phyloP scores from a whole-genome alignment of 805 yeast genomes.

The Starmerella powellii region DNA sequence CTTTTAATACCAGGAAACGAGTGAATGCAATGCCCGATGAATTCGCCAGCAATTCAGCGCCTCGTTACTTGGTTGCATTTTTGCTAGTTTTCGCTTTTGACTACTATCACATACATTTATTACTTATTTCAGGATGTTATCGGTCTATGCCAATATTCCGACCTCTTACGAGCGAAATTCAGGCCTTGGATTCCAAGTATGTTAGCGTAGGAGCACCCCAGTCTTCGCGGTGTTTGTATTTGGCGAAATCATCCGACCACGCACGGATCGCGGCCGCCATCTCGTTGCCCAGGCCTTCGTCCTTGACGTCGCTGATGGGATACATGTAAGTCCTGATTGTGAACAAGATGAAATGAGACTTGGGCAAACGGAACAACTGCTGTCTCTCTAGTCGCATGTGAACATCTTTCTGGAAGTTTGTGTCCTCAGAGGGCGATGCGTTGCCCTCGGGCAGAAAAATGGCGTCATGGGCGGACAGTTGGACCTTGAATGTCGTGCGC shows the following conservation, averaged over 20 bases:
- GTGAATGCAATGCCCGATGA: neutral
- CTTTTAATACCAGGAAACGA: neutral
- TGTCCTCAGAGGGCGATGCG: conserved; percentile 30
- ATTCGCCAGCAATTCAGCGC: too few species aligned
- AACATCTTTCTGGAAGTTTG: conserved; percentile 33
- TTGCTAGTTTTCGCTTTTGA: too few species aligned
- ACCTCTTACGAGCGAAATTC: too few species aligned
- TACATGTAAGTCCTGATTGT: conserved; percentile 46
- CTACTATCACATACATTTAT: too few species aligned
- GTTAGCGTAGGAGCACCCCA: conserved; percentile 40
- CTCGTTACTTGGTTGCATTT: too few species aligned
- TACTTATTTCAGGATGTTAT: too few species aligned
- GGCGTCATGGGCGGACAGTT: conserved; percentile 38
- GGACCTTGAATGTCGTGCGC: conserved; percentile 61
- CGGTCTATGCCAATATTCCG: too few species aligned
- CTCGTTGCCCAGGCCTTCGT: conserved; percentile 39
- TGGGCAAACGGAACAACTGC: conserved; percentile 41
- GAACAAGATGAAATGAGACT: conserved; percentile 37
- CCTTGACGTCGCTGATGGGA: conserved; percentile 39
- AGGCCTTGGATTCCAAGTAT: conserved; percentile 5
- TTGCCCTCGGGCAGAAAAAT: conserved; percentile 38
- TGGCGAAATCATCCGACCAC: conserved; percentile 44
- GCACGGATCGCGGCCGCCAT: conserved; percentile 53
- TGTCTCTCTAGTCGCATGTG: conserved; percentile 52
- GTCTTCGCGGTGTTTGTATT: conserved; percentile 49